phyloP scores from a whole-genome alignment of 768 basidiomycete species.

The Calvatia gigantea region DNA sequence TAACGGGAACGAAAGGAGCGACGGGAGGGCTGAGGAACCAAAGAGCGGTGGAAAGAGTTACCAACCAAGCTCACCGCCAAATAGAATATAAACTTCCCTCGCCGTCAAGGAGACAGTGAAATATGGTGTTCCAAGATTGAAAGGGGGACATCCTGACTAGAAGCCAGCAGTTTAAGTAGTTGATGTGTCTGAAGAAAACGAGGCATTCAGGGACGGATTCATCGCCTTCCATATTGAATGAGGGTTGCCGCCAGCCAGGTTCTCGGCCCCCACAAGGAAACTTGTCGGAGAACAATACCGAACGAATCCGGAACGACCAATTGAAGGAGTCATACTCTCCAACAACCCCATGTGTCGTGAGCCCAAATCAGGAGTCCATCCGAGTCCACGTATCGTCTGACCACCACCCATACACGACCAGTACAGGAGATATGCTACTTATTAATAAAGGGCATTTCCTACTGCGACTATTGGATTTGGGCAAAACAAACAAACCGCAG shows the following conservation, averaged over 20 bases:
- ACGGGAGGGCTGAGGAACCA: neutral
- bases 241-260: neutral
- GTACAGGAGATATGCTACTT: too few relatives aligned
- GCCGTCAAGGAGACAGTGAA: constrained; percentile 4
- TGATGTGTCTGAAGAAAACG: constrained; percentile 1
- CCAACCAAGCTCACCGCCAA: neutral
- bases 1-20: neutral
- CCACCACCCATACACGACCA: too few relatives aligned
- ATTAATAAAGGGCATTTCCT: too few relatives aligned
- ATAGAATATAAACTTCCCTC: neutral
- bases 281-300: too few relatives aligned
- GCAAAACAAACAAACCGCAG: too few relatives aligned
- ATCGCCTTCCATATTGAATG: neutral
- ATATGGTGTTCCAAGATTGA: neutral
- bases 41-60: neutral
- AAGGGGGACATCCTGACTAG: neutral
- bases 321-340: too few relatives aligned
- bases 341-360: too few relatives aligned
- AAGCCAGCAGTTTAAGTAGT: constrained; percentile 2
- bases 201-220: neutral
- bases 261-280: neutral
- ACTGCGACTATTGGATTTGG: too few relatives aligned
- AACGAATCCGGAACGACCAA: too few relatives aligned
- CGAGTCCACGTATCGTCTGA: too few relatives aligned
- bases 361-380: too few relatives aligned